These are phyloP conservation scores for Sisymbrium irio DNA, from an alignment of 345 rosid species.

Conservation along the genomic window DNA sequence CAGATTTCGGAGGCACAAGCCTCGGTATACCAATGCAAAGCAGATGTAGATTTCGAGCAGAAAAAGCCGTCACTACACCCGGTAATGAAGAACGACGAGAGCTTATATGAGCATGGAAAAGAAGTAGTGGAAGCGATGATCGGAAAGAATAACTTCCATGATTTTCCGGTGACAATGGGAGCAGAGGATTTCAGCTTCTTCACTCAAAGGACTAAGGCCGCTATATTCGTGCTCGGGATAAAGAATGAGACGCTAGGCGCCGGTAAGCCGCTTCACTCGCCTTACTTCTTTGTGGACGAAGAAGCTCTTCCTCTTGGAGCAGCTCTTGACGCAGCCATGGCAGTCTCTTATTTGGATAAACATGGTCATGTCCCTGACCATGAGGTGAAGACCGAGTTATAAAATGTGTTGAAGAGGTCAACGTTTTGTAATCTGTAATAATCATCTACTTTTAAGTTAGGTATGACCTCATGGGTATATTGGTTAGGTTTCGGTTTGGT, in stretches of 20 bases:
- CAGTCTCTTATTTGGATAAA: constrained; percentile 53
- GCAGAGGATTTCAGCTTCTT: constrained; percentile 74
- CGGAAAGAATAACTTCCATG: constrained; percentile 54
- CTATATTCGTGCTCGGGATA: constrained; percentile 51
- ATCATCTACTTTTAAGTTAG: neutral
- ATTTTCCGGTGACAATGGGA: constrained; percentile 58
- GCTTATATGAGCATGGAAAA: constrained; percentile 50
- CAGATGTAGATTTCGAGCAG: constrained; percentile 50
- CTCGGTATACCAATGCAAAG: constrained; percentile 54
- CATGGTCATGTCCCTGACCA: constrained; percentile 26
- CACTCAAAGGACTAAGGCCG: constrained; percentile 54
- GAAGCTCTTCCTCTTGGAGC: constrained; percentile 63
- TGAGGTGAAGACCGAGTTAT: constrained; percentile 28
- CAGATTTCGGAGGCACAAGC: constrained; percentile 68
- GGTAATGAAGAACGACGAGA: constrained; percentile 51
- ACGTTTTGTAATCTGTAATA: neutral
- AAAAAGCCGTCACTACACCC: constrained; percentile 52
- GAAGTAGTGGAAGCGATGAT: constrained; percentile 50
- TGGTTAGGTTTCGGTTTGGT: neutral
- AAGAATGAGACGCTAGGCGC: constrained; percentile 54
- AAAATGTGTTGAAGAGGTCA: neutral
- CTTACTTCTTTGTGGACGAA: constrained; percentile 61
- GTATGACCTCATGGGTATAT: neutral
- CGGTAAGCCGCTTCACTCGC: constrained; percentile 55
- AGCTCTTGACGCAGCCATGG: constrained; percentile 63